Evolutionary conservation across 352 stramenopile species (phyloP).

Genomic region (Pilasporangium apinafurcum): DNA sequence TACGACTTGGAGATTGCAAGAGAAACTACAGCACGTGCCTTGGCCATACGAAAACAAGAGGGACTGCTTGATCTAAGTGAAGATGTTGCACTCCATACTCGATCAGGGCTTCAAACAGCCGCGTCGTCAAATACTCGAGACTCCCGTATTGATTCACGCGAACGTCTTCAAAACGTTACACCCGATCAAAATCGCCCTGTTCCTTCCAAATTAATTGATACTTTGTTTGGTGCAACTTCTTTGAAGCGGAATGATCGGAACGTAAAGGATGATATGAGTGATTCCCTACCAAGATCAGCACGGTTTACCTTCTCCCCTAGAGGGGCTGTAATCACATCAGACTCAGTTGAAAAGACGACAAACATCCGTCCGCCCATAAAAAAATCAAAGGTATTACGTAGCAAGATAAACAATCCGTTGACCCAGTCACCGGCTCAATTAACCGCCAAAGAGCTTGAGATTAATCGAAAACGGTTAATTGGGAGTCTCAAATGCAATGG

Average conservation of each 20-base stretch:
- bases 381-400: neutral
- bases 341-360: too few relatives aligned
- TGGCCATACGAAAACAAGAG: constrained; percentile 27
- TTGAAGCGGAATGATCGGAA: constrained; percentile 5
- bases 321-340: too few relatives aligned
- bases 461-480: constrained; percentile 61
- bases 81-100: constrained; percentile 23
- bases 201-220: constrained; percentile 64
- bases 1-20: constrained; percentile 78
- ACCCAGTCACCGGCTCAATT: neutral
- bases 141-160: neutral
- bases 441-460: constrained; percentile 27
- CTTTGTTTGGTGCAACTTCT: constrained; percentile 49
- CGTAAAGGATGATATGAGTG: too few relatives aligned
- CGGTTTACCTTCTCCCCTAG: too few relatives aligned
- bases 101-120: constrained; percentile 12
- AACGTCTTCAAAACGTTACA: too few relatives aligned
- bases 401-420: constrained; percentile 2
- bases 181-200: constrained; percentile 24
- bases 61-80: constrained; percentile 37
- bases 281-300: too few relatives aligned
- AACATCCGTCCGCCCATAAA: too few relatives aligned
- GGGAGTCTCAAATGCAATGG: constrained; percentile 64
- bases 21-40: constrained; percentile 39
- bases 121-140: constrained; percentile 6